Base-by-base conservation (phyloP, 805 yeast genomes). In the Clavispora vitiphila region DNA sequence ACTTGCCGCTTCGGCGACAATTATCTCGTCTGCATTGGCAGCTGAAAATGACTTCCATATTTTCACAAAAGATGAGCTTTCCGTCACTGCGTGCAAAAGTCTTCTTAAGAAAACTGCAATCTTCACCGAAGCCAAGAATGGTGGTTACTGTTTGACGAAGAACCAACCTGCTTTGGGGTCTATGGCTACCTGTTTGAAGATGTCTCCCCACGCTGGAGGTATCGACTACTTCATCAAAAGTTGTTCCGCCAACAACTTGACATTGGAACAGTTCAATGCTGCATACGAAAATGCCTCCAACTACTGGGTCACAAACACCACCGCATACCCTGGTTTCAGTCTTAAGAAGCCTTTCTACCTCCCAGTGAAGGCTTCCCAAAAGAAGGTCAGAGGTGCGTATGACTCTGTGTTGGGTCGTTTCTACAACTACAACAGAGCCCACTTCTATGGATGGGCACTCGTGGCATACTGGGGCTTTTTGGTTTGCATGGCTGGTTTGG, bases 201-300 rank as follows among this genome's bases (percentile, higher is more conserved):
- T 40, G 40, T 35, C 55, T 26, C 64, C 64, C 15, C 43, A 49
- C 37, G 44, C 47, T 9, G 47, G 48, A 12, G 64, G 63, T 34
- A 38, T 48, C 14, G 34, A 32, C 3, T 20, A 36, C 1, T 51
- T 43, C 38, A 29, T 49, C 15, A 37, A 41, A 12, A 26, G 23
- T n/a, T 50, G 54, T 29, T 44, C 45, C 6, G 30, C 39, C 12
- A 44, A 34, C 41, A 44, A 44, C 25, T 55, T 66, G 35, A 67
- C 76, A 1, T 43, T 42, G 25, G 62, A 56, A 12, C 55, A 56
- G 14, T 57, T 70, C 39, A 48, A 61, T n/a, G 61, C 51, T 4
- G 57, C 71, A 4, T 74, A 65, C 42, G 48, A 56, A 4, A 72
- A 70, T 46, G 78, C 77, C 4, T 60, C 77, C 7, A 38, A 58